A percentile compares a stretch with the other conserved stretches of the same genome.
These are phyloP conservation scores for Boletus vermiculosoides DNA, from an alignment of 768 basidiomycete species.

Conservation along the genomic window DNA sequence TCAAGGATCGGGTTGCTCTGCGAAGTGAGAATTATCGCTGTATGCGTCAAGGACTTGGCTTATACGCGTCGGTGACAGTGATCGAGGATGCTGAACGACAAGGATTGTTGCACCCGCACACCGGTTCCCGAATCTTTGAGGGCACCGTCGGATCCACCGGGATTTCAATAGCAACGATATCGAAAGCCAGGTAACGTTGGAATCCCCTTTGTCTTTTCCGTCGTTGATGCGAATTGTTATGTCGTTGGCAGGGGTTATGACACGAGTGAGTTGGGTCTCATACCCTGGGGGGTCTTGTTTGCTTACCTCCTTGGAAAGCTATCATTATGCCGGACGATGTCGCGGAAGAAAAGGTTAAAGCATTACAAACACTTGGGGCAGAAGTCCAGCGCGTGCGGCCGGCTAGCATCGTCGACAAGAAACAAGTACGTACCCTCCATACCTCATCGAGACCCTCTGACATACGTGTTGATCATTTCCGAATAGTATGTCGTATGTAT, in stretches of 20 bases:
- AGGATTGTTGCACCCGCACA: conserved; percentile 80
- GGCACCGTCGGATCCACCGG: conserved; percentile 97
- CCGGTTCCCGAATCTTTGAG: conserved; percentile 92
- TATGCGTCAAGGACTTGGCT: not conserved
- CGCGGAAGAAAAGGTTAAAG: conserved; percentile 86
- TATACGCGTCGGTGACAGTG: conserved; percentile 49
- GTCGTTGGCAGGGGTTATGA: conserved; percentile 71
- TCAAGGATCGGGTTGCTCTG: conserved; percentile 96
- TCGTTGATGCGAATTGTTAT: not conserved
- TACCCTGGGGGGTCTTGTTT: not conserved
- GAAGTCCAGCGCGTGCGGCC: conserved; percentile 89
- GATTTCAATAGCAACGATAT: conserved; percentile 93
- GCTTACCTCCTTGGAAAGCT: conserved; percentile 41
- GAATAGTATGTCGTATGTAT: conserved; percentile 62
- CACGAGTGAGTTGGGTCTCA: conserved; percentile 51
- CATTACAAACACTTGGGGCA: conserved; percentile 80
- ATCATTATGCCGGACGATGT: conserved; percentile 92
- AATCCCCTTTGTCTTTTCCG: not conserved
- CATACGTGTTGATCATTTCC: conserved; percentile 1
- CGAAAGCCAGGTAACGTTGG: conserved; percentile 67
- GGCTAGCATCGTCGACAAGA: conserved; percentile 95
- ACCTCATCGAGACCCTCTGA: not conserved
- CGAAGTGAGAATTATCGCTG: conserved; percentile 55
- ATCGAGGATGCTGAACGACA: conserved; percentile 89
- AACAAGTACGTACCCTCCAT: conserved; percentile 57